Percentiles rank a stretch among this genome's conserved stretches.
Conservation (phyloP, 192 early-diverging fungal species). For the Rhizoclosmatium sp. region DNA sequence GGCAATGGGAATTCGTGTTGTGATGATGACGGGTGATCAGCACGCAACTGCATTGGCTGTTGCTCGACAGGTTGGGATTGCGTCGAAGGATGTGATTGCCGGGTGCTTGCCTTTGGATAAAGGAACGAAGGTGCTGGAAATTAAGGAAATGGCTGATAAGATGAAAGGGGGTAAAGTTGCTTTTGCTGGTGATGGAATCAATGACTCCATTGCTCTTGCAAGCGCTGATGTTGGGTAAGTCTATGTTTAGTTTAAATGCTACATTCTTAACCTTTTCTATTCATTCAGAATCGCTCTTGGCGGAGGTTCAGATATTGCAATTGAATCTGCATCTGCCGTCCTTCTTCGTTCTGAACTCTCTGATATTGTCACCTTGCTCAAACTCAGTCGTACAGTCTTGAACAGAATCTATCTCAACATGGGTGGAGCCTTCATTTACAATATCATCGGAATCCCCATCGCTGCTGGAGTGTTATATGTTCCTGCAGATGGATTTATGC, state of each 20-base stretch:
- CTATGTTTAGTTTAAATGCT: conserved; percentile 34
- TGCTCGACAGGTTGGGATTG: conserved; percentile 71
- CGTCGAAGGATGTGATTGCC: conserved; percentile 58
- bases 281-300: conserved; percentile 77
- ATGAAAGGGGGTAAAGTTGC: conserved; percentile 67
- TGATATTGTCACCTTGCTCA: conserved; percentile 81
- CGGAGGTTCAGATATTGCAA: conserved; percentile 88
- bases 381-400: conserved; percentile 78
- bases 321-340: conserved; percentile 87
- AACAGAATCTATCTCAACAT: conserved; percentile 87
- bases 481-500: conserved; percentile 42
- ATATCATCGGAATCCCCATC: conserved; percentile 86
- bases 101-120: conserved; percentile 80
- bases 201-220: conserved; percentile 90
- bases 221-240: conserved; percentile 84
- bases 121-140: conserved; percentile 57
- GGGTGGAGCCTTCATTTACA: conserved; percentile 89
- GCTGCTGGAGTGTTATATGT: conserved; percentile 81
- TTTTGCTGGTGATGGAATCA: conserved; percentile 97
- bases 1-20: conserved; percentile 66
- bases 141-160: conserved; percentile 36
- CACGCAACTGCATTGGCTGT: conserved; percentile 67
- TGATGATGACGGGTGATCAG: conserved; percentile 86
- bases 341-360: conserved; percentile 79
- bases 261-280: neutral